Conservation (phyloP, 2,329 filamentous ascomycete genomes). For the Decorospora gaudefroyi region DNA sequence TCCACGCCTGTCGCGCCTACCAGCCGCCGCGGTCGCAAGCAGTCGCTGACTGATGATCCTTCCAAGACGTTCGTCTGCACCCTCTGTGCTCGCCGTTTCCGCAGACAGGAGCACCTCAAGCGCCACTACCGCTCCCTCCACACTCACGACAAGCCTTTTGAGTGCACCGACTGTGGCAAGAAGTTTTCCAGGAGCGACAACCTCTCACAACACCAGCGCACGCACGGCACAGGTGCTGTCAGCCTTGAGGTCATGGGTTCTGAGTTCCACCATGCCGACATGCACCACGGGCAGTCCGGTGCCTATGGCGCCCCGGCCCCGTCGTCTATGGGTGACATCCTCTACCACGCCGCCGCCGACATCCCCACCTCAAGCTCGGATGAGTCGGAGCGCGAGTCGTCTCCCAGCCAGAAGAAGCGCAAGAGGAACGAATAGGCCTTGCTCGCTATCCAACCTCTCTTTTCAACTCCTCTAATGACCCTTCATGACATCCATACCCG, state of each 20-base stretch:
- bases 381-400: slow-evolving; percentile 47
- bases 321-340: slow-evolving; percentile 45
- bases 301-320: slow-evolving; percentile 45
- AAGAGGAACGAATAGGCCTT: slow-evolving; percentile 67
- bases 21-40: slow-evolving; percentile 95
- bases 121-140: slow-evolving; percentile 97
- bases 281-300: slow-evolving; percentile 37
- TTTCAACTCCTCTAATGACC: slow-evolving; percentile 42
- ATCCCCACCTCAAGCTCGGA: slow-evolving; percentile 45
- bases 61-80: slow-evolving; percentile 98
- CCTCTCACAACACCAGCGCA: slow-evolving; percentile 91
- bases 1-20: slow-evolving; percentile 52
- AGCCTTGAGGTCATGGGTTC: slow-evolving; percentile 83
- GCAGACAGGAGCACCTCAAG: slow-evolving; percentile 97
- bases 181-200: slow-evolving; percentile 99
- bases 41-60: slow-evolving; percentile 95
- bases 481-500: slow-evolving; percentile 40
- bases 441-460: slow-evolving; percentile 20
- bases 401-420: slow-evolving; percentile 61
- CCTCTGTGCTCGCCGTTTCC: slow-evolving; percentile 94
- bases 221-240: slow-evolving; percentile 86
- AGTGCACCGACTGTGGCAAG: slow-evolving; percentile 97
- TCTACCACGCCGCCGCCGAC: slow-evolving; percentile 47
- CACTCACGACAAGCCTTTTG: slow-evolving; percentile 97
- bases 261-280: slow-evolving; percentile 59